phyloP scores from a whole-genome alignment of 2,329 filamentous ascomycete species.

The Penicillium digitatum region DNA sequence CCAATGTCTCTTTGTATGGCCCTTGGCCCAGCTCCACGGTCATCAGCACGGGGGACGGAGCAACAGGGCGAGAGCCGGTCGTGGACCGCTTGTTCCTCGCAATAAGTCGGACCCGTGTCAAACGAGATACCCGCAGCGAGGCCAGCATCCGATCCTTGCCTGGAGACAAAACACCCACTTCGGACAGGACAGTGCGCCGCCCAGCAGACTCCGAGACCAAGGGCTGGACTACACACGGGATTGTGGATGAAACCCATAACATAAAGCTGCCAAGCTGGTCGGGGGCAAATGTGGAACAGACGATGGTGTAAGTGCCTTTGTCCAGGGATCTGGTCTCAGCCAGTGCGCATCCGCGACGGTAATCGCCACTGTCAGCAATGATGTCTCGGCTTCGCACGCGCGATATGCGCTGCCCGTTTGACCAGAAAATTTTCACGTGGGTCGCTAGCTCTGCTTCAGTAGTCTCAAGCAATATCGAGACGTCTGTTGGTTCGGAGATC shows the following conservation, averaged over 20 bases:
- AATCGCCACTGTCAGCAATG: conserved; percentile 79
- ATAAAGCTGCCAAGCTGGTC: conserved; percentile 71
- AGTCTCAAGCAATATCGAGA: conserved; percentile 72
- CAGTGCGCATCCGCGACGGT: conserved; percentile 73
- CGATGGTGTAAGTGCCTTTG: conserved; percentile 75
- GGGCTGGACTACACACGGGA: conserved; percentile 51
- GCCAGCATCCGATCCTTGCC: conserved; percentile 53
- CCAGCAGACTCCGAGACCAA: conserved; percentile 74
- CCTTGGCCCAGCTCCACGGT: conserved; percentile 70
- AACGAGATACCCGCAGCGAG: conserved; percentile 47
- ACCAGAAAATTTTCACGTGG: conserved; percentile 81
- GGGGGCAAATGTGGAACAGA: conserved; percentile 85
- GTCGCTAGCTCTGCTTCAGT: conserved; percentile 65
- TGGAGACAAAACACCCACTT: conserved; percentile 49
- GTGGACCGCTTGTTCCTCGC: conserved; percentile 46
- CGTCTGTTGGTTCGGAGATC: conserved; percentile 53
- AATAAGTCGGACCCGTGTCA: conserved; percentile 62
- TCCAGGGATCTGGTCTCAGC: conserved; percentile 60
- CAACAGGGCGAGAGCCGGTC: conserved; percentile 37
- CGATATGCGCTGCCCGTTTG: conserved; percentile 66
- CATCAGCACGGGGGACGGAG: conserved; percentile 58
- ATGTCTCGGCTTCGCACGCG: conserved; percentile 70
- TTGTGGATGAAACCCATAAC: conserved; percentile 66
- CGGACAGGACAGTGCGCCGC: conserved; percentile 54
- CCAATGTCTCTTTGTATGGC: conserved; percentile 61